phyloP scores from a whole-genome alignment of 352 stramenopile genomes.

The Achlya hypogyna region DNA sequence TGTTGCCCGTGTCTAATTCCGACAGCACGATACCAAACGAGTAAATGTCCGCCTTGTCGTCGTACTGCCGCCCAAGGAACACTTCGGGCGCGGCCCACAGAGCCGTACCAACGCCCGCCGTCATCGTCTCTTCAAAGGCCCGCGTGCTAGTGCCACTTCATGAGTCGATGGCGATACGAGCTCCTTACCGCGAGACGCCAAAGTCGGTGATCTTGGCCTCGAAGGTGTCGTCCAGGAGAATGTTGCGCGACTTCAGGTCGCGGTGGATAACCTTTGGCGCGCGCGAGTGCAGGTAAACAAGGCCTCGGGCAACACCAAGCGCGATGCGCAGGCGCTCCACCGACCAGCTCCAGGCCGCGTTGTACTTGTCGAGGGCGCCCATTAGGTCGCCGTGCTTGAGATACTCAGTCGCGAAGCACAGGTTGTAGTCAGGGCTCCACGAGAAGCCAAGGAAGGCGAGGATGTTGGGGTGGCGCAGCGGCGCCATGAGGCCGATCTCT shows the following conservation, averaged over 20 bases:
- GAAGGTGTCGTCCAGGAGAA: conserved; percentile 18
- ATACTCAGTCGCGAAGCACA: conserved; percentile 77
- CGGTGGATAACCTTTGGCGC: conserved; percentile 22
- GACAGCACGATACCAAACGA: conserved; percentile 78
- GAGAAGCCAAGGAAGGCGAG: conserved; percentile 69
- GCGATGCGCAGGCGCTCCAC: conserved; percentile 9
- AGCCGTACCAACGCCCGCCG: conserved; percentile 71
- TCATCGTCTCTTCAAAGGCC: conserved; percentile 75
- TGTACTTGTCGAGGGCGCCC: conserved; percentile 52
- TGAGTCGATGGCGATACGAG: background rate
- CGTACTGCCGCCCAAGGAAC: conserved; percentile 81
- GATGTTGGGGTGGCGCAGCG: conserved; percentile 64
- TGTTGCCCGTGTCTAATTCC: conserved; percentile 64
- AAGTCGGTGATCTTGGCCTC: conserved; percentile 22
- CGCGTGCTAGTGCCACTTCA: conserved; percentile 39
- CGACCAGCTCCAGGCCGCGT: conserved; percentile 43
- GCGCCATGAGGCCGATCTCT: conserved; percentile 57
- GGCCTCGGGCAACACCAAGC: conserved; percentile 16
- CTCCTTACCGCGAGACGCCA: conserved; percentile 18
- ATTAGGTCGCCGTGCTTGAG: conserved; percentile 74
- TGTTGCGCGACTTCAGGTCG: conserved; percentile 20
- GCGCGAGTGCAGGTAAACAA: conserved; percentile 18
- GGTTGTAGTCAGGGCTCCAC: conserved; percentile 55
- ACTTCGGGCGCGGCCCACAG: conserved; percentile 81
- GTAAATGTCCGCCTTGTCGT: conserved; percentile 79